Conservation (phyloP, 495 filamentous ascomycete species). For the Tuber magnatum region DNA sequence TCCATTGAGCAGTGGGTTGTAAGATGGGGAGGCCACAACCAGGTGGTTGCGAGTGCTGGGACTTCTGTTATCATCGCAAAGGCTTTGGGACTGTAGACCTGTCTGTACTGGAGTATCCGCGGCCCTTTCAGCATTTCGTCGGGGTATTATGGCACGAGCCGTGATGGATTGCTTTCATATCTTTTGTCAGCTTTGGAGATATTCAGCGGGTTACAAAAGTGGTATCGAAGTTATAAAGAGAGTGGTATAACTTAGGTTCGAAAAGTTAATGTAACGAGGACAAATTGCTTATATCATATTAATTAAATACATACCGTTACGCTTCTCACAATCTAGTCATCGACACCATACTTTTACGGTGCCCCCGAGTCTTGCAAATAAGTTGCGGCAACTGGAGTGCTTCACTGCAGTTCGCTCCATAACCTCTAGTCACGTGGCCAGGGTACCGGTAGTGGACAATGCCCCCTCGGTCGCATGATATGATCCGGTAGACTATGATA, state of each 20-base stretch:
- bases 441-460: background rate
- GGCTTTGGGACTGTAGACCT: slow-evolving; percentile 32
- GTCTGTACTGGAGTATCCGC: background rate
- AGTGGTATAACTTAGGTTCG: background rate
- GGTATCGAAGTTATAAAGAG: background rate
- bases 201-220: background rate
- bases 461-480: no score
- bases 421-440: background rate
- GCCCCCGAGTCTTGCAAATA: background rate
- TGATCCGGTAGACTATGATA: background rate
- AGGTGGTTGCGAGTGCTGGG: slow-evolving; percentile 48
- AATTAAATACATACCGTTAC: background rate
- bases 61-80: slow-evolving; percentile 36
- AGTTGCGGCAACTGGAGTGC: background rate
- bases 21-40: slow-evolving; percentile 52
- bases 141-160: background rate
- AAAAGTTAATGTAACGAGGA: background rate
- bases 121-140: background rate
- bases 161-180: background rate
- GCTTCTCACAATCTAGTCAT: background rate
- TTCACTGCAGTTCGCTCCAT: background rate
- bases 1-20: slow-evolving; percentile 42
- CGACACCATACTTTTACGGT: background rate
- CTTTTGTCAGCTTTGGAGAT: background rate
- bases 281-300: background rate